Evolutionary conservation across 2,329 filamentous ascomycete species (phyloP).

Genomic region (Ophiostoma perfectum): DNA sequence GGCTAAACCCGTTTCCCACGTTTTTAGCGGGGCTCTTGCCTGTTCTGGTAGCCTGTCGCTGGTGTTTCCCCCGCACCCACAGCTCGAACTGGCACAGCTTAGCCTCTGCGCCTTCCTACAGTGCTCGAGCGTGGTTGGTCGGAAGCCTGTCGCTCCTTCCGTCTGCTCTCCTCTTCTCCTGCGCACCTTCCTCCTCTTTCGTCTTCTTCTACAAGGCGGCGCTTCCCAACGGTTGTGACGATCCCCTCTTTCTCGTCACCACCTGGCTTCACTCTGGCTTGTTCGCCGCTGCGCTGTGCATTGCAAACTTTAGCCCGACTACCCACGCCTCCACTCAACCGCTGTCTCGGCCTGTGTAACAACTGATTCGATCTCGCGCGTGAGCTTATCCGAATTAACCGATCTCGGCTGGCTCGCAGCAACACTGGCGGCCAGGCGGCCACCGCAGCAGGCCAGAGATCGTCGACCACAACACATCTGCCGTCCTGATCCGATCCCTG

Average conservation of each 20-base stretch:
- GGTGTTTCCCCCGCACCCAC: constrained; percentile 11
- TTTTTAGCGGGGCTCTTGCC: constrained; percentile 18
- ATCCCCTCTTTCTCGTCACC: constrained; percentile 10
- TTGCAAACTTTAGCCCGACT: too few relatives aligned
- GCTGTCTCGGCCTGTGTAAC: background rate
- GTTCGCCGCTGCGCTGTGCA: too few relatives aligned
- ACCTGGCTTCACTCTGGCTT: background rate
- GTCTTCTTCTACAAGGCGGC: background rate
- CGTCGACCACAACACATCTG: background rate
- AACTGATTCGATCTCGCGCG: background rate
- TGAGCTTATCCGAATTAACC: background rate
- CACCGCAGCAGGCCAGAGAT: constrained; percentile 10
- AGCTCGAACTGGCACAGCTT: background rate
- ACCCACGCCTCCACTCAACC: background rate
- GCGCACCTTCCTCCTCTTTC: background rate
- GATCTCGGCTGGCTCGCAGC: constrained; percentile 9
- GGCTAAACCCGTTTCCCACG: constrained; percentile 20
- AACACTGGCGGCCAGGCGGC: constrained; percentile 17
- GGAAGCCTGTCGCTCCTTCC: constrained; percentile 2
- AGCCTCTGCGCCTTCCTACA: constrained; percentile 10
- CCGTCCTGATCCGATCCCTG: too few relatives aligned
- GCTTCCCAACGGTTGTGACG: constrained; percentile 9
- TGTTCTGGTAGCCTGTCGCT: constrained; percentile 15
- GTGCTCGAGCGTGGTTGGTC: background rate
- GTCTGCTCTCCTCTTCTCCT: background rate